Conservation (phyloP, 2,329 filamentous ascomycete species). For the Leptodontidium sp. region DNA sequence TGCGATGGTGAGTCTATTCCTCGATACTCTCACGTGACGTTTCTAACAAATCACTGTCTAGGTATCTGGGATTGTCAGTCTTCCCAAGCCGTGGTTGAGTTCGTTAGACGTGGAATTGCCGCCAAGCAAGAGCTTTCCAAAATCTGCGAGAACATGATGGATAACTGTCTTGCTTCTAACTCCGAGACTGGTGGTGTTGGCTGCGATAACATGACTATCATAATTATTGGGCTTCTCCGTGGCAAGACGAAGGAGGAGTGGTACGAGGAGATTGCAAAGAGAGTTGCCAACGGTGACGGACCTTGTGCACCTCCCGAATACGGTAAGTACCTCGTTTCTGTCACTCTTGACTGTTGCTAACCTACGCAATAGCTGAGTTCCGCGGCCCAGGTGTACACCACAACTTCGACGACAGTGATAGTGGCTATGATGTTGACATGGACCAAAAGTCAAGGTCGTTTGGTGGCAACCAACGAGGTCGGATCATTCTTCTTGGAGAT, state of each 20-base stretch:
- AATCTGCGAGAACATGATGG: slow-evolving; percentile 99
- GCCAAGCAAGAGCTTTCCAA: slow-evolving; percentile 93
- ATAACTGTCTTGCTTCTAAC: slow-evolving; percentile 97
- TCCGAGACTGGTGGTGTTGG: slow-evolving; percentile 97
- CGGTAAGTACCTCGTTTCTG: slow-evolving; percentile 65
- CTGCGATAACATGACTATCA: slow-evolving; percentile 99
- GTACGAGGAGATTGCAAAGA: slow-evolving; percentile 94
- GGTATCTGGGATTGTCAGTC: slow-evolving; percentile 99
- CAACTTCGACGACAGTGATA: slow-evolving; percentile 82
- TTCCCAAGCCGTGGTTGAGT: slow-evolving; percentile 96
- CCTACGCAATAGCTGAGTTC: slow-evolving; percentile 73
- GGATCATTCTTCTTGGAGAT: slow-evolving; percentile 94
- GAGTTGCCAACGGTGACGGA: slow-evolving; percentile 95
- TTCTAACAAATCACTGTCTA: slow-evolving; percentile 51
- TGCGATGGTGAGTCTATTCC: slow-evolving; percentile 79
- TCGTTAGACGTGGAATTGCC: slow-evolving; percentile 94
- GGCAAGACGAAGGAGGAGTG: slow-evolving; percentile 96
- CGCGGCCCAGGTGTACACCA: slow-evolving; percentile 83
- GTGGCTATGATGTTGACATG: slow-evolving; percentile 78
- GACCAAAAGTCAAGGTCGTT: slow-evolving; percentile 70
- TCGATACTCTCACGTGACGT: background rate
- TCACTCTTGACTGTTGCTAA: slow-evolving; percentile 38
- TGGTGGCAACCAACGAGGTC: slow-evolving; percentile 75
- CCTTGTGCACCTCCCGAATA: slow-evolving; percentile 99
- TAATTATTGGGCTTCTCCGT: slow-evolving; percentile 85